These are phyloP conservation scores for Elaeis guineensis DNA, from an alignment of 176 grass and related monocot species.

Conservation along the genomic window DNA sequence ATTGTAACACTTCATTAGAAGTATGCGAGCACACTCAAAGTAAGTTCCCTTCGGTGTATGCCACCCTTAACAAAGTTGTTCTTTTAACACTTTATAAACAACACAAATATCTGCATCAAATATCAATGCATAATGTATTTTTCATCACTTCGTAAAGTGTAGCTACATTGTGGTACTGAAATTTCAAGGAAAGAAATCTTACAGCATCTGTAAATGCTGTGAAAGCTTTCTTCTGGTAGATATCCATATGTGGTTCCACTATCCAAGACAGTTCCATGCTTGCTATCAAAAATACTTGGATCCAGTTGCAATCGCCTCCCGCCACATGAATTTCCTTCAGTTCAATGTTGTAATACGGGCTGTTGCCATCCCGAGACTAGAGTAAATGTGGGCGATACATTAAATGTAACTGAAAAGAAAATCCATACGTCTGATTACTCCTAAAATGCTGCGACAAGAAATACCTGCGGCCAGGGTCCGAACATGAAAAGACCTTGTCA, in stretches of 20 bases:
- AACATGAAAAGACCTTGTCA: slow-evolving; percentile 39
- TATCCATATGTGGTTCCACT: slow-evolving; percentile 98
- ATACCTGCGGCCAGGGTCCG: slow-evolving; percentile 82
- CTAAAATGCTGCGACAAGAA: background rate
- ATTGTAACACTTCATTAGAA: too few species aligned
- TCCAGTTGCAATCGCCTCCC: slow-evolving; percentile 71
- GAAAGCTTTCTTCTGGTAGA: slow-evolving; percentile 89
- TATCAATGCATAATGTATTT: too few species aligned
- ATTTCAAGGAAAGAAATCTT: slow-evolving; percentile 27
- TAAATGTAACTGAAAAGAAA: slow-evolving; percentile 34
- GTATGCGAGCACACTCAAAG: too few species aligned
- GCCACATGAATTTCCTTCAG: slow-evolving; percentile 93
- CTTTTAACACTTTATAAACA: too few species aligned
- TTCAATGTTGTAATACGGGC: slow-evolving; percentile 93
- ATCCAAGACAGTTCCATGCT: slow-evolving; percentile 89
- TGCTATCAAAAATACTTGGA: slow-evolving; percentile 56
- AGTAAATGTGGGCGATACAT: slow-evolving; percentile 37
- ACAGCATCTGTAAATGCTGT: slow-evolving; percentile 81
- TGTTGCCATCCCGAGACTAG: slow-evolving; percentile 61
- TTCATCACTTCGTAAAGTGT: too few species aligned
- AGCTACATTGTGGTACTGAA: background rate
- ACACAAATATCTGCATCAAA: too few species aligned
- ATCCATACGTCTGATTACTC: slow-evolving; percentile 4
- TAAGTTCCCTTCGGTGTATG: too few species aligned
- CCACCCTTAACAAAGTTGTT: background rate